Evolutionary conservation across 768 basidiomycete genomes (phyloP).

Genomic region (Tephrocybe sp.): DNA sequence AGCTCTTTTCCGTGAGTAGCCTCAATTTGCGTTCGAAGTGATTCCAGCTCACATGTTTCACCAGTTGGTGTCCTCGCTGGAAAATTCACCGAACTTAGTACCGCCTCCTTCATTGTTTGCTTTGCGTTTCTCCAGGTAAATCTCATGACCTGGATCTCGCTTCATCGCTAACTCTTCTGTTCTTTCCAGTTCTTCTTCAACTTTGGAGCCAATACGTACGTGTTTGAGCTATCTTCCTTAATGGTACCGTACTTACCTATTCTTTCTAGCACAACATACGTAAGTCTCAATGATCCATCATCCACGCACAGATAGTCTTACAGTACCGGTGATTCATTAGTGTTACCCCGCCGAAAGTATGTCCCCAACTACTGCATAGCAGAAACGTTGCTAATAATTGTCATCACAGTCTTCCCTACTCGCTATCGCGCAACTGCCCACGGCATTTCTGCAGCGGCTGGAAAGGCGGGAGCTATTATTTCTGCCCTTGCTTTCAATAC

Average conservation of each 20-base stretch:
- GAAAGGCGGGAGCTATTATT: slow-evolving; percentile 77
- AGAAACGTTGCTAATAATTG: neutral
- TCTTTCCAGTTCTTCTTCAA: slow-evolving; percentile 69
- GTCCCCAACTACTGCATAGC: neutral
- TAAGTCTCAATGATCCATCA: slow-evolving; percentile 24
- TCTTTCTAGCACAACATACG: slow-evolving; percentile 47
- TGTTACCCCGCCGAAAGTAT: slow-evolving; percentile 65
- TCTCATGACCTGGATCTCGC: neutral
- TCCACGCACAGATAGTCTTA: too few species aligned
- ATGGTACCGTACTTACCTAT: neutral
- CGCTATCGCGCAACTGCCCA: slow-evolving; percentile 71
- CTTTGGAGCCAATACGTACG: slow-evolving; percentile 71
- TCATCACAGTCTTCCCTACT: slow-evolving; percentile 62
- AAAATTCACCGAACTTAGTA: slow-evolving; percentile 54
- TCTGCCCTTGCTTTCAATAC: slow-evolving; percentile 72
- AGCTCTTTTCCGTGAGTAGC: slow-evolving; percentile 58
- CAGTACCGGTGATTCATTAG: too few species aligned
- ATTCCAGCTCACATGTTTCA: neutral
- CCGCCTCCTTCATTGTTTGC: slow-evolving; percentile 62
- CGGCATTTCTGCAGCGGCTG: slow-evolving; percentile 69
- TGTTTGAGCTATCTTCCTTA: slow-evolving; percentile 4
- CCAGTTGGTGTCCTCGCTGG: slow-evolving; percentile 58
- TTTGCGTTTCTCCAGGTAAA: slow-evolving; percentile 65
- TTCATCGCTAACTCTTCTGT: too few species aligned
- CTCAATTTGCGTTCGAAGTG: neutral